Evolutionary conservation across 352 stramenopile species (phyloP).

Genomic region (Phytophthora ohioensis): DNA sequence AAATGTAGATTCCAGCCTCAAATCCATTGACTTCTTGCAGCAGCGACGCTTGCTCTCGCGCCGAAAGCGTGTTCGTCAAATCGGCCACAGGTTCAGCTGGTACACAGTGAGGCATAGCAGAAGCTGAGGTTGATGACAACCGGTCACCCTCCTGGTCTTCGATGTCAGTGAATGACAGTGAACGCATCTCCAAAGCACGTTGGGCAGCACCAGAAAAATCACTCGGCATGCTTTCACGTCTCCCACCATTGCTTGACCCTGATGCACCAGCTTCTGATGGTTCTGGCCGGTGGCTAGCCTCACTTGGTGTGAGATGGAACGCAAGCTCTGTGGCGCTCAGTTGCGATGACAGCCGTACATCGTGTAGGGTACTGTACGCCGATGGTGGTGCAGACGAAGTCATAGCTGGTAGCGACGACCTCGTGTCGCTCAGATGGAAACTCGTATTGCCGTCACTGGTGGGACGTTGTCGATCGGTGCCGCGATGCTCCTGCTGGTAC

Average conservation of each 20-base stretch:
- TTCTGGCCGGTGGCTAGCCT: conserved; percentile 18
- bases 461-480: conserved; percentile 19
- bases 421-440: conserved; percentile 26
- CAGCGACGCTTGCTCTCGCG: conserved; percentile 63
- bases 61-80: conserved; percentile 56
- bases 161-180: conserved; percentile 42
- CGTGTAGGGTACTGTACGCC: conserved; percentile 24
- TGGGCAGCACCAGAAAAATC: conserved; percentile 21
- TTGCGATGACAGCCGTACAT: conserved; percentile 25
- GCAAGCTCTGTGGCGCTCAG: conserved; percentile 39
- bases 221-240: conserved; percentile 37
- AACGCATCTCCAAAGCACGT: conserved; percentile 27
- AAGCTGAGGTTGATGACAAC: conserved; percentile 36
- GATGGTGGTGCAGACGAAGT: conserved; percentile 24
- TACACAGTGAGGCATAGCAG: conserved; percentile 42
- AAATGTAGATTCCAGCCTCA: conserved; percentile 73
- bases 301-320: conserved; percentile 33
- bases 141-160: conserved; percentile 36
- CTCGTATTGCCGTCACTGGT: conserved; percentile 23
- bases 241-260: conserved; percentile 7
- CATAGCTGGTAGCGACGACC: conserved; percentile 35
- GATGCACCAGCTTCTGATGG: conserved; percentile 12
- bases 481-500: conserved; percentile 36
- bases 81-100: conserved; percentile 49
- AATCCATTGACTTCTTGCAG: conserved; percentile 75